Conservation (phyloP, 257 asterid genomes). For the Parsonsia alboflavescens region DNA sequence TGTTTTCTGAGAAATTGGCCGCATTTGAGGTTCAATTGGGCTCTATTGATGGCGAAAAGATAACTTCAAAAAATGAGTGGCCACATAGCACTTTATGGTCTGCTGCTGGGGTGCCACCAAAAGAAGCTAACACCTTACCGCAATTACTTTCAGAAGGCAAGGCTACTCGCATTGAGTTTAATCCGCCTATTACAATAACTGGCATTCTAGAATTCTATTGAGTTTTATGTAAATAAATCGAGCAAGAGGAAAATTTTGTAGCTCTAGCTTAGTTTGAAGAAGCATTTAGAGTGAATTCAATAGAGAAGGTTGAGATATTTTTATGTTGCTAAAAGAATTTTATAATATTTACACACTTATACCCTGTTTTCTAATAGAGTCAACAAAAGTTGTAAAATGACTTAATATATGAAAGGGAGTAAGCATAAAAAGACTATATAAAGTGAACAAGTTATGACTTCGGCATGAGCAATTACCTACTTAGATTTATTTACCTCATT, state of each 20-base stretch:
- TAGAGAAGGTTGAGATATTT: background rate
- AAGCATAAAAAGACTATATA: no score
- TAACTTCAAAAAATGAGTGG: constrained; percentile 75
- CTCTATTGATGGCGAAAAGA: constrained; percentile 66
- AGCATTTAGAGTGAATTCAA: background rate
- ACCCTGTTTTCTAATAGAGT: no score
- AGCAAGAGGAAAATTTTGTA: constrained; percentile 27
- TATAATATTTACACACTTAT: no score
- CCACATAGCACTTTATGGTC: constrained; percentile 88
- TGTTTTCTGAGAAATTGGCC: constrained; percentile 65
- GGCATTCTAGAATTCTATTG: constrained; percentile 69
- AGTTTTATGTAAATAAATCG: constrained; percentile 13
- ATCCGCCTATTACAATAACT: constrained; percentile 60
- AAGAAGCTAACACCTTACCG: constrained; percentile 75
- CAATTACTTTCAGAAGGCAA: constrained; percentile 55
- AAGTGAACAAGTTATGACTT: no score
- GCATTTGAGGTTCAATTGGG: constrained; percentile 73
- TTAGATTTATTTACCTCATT: no score
- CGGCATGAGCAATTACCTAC: no score
- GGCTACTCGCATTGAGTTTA: constrained; percentile 63
- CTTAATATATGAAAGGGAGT: no score
- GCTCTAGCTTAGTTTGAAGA: constrained; percentile 4
- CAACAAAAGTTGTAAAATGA: no score
- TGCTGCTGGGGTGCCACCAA: constrained; percentile 53
- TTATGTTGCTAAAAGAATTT: no score